Evolutionary conservation across 164 flowering plant species (phyloP), one percentile per base, ranked within the genome.

Genomic region (Kalanchoe fedtschenkoi): DNA sequence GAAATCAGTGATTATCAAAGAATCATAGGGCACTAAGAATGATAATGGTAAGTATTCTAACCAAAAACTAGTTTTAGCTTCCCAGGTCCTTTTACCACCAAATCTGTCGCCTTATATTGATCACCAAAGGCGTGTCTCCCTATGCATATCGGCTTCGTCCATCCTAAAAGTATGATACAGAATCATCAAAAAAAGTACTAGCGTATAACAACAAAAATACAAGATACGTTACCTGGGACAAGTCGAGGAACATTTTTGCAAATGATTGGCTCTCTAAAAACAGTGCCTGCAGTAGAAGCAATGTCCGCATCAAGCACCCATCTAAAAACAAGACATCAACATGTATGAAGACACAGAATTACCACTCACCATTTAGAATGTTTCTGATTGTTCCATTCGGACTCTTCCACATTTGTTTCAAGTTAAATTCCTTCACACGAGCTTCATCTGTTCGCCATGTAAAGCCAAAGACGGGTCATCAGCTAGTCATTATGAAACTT

Each of bases 81-180:
- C 28, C 98, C 98, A 68, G 95, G 66, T 76, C 97, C 98, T 77
- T 81, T 78, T 44, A 92, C 80, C 8, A 92, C 98, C 43, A 86
- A 10, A 76, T 92, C 98, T 71, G 98, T 92, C 14, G 98, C 98
- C 44, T 80, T 68, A 73, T 93, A 93, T 65, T 93, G 98, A 73
- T 93, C 97, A 71, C 96, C 97, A 83, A 89, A 93, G 67, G 98
- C 98, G 72, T 92, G 98, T 61, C 98, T 86, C 71, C 98, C 98
- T 59, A 92, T 88, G 86, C 98, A 92, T 57, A 93, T 93, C 59
- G 98, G 90, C 76, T 86, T 90, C n/a, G 85, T 88, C 98, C 98
- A 93, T 34, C 98, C 97, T 88, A 71, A 44, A 11, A 69, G 39
- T 7, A 35, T 3, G 58, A 22, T 14, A 51, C 19, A 67, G 34